Evolutionary conservation across 2,329 filamentous ascomycete species (phyloP).

Genomic region (Hysterium pulicare): DNA sequence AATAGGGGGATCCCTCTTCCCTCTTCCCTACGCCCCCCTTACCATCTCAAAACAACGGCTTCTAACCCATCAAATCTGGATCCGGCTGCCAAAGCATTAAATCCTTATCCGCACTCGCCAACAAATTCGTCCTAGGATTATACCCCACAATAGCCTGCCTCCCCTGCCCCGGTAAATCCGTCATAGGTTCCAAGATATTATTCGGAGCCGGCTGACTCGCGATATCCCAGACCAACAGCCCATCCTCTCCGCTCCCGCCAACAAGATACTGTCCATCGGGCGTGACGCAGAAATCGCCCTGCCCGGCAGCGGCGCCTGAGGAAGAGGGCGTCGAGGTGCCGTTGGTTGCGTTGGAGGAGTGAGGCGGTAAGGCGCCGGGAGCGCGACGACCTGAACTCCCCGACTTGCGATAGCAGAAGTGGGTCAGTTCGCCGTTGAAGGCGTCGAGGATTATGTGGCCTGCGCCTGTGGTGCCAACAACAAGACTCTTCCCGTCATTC

Average conservation of each 20-base stretch:
- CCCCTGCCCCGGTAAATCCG: constrained; percentile 61
- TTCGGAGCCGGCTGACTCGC: constrained; percentile 49
- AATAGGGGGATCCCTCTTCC: background rate
- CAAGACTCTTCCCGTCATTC: constrained; percentile 85
- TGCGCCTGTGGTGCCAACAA: constrained; percentile 77
- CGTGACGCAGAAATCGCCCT: constrained; percentile 81
- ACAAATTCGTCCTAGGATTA: constrained; percentile 88
- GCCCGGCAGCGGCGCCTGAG: constrained; percentile 36
- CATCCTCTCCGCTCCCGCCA: constrained; percentile 68
- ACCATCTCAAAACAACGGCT: background rate
- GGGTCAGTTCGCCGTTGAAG: constrained; percentile 76
- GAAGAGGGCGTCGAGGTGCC: constrained; percentile 17
- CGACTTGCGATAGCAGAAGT: constrained; percentile 58
- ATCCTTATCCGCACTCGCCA: constrained; percentile 86
- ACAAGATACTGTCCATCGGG: constrained; percentile 87
- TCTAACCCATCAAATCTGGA: constrained; percentile 33
- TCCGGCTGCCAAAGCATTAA: constrained; percentile 50
- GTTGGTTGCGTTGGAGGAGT: constrained; percentile 50
- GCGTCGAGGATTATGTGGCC: constrained; percentile 94
- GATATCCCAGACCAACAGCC: constrained; percentile 84
- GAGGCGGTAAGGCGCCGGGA: constrained; percentile 42
- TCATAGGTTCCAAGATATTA: constrained; percentile 60
- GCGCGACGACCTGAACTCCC: constrained; percentile 45
- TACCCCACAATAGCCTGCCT: constrained; percentile 75
- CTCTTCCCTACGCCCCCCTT: background rate